phyloP scores from a whole-genome alignment of 148 eudicot genomes.

The Arctostaphylos glauca region DNA sequence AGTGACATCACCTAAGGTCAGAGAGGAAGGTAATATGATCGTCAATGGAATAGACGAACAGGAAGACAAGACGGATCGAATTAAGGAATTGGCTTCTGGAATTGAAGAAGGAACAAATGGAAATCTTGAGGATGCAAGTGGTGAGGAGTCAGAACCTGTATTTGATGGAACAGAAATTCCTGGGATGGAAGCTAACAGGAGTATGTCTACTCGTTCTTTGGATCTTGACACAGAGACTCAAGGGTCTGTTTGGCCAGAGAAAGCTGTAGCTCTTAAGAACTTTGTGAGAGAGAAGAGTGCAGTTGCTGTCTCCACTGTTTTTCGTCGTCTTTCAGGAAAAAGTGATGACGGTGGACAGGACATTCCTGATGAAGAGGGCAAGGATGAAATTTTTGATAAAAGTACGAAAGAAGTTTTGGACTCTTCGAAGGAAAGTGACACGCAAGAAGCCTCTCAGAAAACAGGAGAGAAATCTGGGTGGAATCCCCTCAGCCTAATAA shows the following conservation, averaged over 20 bases:
- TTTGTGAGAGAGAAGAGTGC: conserved; percentile 39
- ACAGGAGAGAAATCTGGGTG: conserved; percentile 28
- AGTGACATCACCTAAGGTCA: conserved; percentile 7
- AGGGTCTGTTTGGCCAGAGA: conserved; percentile 37
- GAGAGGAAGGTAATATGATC: background rate
- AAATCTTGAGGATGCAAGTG: conserved; percentile 21
- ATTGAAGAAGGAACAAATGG: conserved; percentile 11
- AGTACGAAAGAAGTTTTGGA: conserved; percentile 16
- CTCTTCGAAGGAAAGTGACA: conserved; percentile 22
- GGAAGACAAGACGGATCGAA: conserved; percentile 6
- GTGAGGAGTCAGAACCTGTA: conserved; percentile 34
- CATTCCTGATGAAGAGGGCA: conserved; percentile 26
- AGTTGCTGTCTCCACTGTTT: conserved; percentile 37
- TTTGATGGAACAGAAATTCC: conserved; percentile 52
- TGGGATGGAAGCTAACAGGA: conserved; percentile 37
- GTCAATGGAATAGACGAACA: conserved; percentile 4
- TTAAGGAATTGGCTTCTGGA: conserved; percentile 15
- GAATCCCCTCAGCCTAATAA: conserved; percentile 39
- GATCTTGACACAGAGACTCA: conserved; percentile 20
- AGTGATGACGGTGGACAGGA: conserved; percentile 29
- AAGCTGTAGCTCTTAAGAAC: conserved; percentile 34
- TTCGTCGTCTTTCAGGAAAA: conserved; percentile 45
- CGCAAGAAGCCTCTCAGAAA: conserved; percentile 25
- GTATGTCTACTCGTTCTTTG: conserved; percentile 25
- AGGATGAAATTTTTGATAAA: conserved; percentile 4